phyloP scores from a whole-genome alignment of 805 yeast species.

The Yarrowia alimentaria region DNA sequence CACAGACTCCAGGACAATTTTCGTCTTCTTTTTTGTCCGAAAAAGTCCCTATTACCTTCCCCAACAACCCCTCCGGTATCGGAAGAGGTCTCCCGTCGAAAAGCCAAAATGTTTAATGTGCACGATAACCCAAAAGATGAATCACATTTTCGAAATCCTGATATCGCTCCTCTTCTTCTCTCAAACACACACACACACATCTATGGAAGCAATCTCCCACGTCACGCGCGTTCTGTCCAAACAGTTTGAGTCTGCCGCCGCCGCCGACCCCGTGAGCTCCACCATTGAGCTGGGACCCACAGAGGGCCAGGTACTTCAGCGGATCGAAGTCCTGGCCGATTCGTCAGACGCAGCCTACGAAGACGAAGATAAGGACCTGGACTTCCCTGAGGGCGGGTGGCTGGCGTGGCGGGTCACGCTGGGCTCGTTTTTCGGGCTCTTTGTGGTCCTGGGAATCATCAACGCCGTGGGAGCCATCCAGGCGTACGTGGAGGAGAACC shows the following conservation, averaged over 20 bases:
- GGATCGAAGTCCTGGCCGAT: constrained; percentile 3
- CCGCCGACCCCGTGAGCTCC: background rate
- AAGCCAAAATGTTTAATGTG: too few relatives aligned
- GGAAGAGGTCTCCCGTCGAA: too few relatives aligned
- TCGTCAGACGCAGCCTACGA: constrained; percentile 4
- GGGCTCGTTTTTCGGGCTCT: constrained; percentile 58
- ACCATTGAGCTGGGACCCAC: constrained; percentile 21
- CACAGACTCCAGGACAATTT: too few relatives aligned
- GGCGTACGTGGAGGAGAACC: constrained; percentile 56
- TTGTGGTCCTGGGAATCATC: constrained; percentile 54
- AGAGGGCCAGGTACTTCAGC: constrained; percentile 16
- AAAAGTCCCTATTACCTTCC: too few relatives aligned
- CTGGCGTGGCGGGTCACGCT: constrained; percentile 55
- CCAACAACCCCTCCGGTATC: too few relatives aligned
- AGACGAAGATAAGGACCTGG: constrained; percentile 31
- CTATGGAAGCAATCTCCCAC: constrained; percentile 15
- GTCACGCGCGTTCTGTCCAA: constrained; percentile 14
- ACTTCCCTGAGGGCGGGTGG: constrained; percentile 56
- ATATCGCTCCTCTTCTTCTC: background rate
- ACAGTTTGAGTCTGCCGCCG: background rate
- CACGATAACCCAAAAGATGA: too few relatives aligned
- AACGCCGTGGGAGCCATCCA: constrained; percentile 64
- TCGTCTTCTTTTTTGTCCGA: too few relatives aligned
- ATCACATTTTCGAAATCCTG: too few relatives aligned
- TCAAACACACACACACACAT: too few relatives aligned